Conservation (phyloP, 2,329 filamentous ascomycete species). For the Alternaria arborescens region DNA sequence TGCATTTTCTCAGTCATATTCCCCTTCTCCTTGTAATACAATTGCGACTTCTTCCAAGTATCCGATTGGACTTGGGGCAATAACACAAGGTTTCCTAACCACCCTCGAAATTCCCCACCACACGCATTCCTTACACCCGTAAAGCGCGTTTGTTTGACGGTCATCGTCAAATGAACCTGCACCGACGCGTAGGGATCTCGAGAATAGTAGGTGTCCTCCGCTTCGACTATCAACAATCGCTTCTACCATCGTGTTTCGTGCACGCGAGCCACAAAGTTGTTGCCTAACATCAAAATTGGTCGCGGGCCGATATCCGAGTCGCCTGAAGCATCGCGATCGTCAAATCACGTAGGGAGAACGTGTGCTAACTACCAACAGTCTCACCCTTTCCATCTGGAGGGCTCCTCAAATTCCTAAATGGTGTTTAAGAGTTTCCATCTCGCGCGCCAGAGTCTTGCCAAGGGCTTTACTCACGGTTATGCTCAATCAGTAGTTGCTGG, state of each 20-base stretch:
- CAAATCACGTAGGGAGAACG: constrained; percentile 1
- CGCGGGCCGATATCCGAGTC: constrained; percentile 24
- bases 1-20: constrained; percentile 22
- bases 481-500: constrained; percentile 97
- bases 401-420: constrained; percentile 84
- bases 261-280: constrained; percentile 26
- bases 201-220: constrained; percentile 66
- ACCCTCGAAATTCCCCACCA: constrained; percentile 24
- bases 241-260: constrained; percentile 10
- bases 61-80: constrained; percentile 20
- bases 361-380: constrained; percentile 48
- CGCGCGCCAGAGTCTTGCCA: constrained; percentile 96
- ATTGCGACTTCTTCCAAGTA: constrained; percentile 20
- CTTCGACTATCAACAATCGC: constrained; percentile 9
- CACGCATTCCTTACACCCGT: constrained; percentile 38
- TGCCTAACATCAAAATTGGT: constrained; percentile 26
- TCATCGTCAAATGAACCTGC: constrained; percentile 99
- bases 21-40: constrained; percentile 8
- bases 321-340: constrained; percentile 27
- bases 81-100: constrained; percentile 20
- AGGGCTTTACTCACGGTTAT: constrained; percentile 97
- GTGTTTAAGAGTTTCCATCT: constrained; percentile 76
- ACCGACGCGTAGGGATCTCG: constrained; percentile 65
- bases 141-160: constrained; percentile 89
- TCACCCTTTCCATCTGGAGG: constrained; percentile 66